Evolutionary conservation across 169 alveolate species (phyloP).

Genomic region (Besnoitia besnoiti): DNA sequence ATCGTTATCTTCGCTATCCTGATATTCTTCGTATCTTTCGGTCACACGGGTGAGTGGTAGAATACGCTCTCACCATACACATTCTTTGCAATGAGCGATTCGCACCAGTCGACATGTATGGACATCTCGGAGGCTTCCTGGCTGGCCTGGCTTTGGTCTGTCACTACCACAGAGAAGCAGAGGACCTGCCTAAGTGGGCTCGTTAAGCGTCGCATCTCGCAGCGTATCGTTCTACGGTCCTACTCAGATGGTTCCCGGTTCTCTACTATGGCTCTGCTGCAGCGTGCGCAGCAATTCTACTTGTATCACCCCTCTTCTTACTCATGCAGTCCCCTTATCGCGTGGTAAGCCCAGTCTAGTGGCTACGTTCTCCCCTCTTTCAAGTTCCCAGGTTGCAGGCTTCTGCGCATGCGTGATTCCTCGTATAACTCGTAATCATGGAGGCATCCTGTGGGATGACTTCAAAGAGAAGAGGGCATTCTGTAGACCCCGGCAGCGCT

Average conservation of each 20-base stretch:
- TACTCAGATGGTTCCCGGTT: background rate
- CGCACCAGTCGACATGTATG: conserved; percentile 44
- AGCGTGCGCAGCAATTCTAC: background rate
- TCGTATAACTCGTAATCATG: no score
- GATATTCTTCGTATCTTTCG: conserved; percentile 56
- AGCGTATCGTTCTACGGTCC: background rate
- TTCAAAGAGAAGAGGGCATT: no score
- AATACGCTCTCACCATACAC: no score
- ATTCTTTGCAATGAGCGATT: background rate
- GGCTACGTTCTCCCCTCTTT: background rate
- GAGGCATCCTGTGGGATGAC: no score
- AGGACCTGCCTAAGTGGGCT: conserved; percentile 59
- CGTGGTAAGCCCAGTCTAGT: background rate
- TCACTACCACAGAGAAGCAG: conserved; percentile 45
- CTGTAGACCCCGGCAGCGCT: no score
- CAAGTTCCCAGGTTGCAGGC: background rate
- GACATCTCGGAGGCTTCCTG: conserved; percentile 67
- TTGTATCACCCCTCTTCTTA: background rate
- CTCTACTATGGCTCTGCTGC: background rate
- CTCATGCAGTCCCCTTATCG: background rate
- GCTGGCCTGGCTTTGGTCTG: conserved; percentile 60
- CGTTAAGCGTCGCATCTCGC: background rate
- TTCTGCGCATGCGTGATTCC: background rate
- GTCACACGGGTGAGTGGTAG: conserved; percentile 46
- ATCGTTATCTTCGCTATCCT: conserved; percentile 46